These are phyloP conservation scores for Pythium scleroteichum DNA, from an alignment of 352 stramenopile species.

Conservation along the genomic window DNA sequence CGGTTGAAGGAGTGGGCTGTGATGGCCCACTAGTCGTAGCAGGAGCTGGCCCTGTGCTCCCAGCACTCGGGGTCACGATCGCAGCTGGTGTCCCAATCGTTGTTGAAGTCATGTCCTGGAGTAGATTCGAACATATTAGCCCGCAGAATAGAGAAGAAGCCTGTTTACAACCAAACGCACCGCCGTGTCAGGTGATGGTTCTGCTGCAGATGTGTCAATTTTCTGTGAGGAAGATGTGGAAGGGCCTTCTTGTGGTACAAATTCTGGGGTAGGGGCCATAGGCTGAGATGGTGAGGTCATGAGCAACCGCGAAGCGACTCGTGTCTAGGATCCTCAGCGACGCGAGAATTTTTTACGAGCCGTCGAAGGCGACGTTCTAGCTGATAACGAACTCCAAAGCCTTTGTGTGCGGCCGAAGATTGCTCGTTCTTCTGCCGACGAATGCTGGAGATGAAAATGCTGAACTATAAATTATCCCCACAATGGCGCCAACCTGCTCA, in stretches of 20 bases:
- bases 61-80: slow-evolving; percentile 7
- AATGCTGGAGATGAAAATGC: too few species aligned
- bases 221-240: slow-evolving; percentile 36
- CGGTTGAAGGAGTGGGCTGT: slow-evolving; percentile 19
- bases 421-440: not conserved
- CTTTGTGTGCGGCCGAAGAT: not conserved
- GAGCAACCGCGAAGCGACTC: slow-evolving; percentile 22
- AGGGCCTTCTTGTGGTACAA: slow-evolving; percentile 48
- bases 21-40: slow-evolving; percentile 19
- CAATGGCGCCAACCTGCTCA: too few species aligned
- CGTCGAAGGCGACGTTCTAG: not conserved
- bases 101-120: slow-evolving; percentile 25
- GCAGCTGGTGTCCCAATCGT: slow-evolving; percentile 15
- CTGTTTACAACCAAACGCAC: slow-evolving; percentile 3
- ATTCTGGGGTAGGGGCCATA: slow-evolving; percentile 74
- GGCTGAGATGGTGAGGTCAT: slow-evolving; percentile 70
- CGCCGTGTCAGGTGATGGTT: slow-evolving; percentile 4
- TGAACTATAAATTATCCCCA: too few species aligned
- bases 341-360: not conserved
- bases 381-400: not conserved
- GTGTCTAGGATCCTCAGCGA: not conserved
- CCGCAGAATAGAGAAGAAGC: not conserved
- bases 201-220: slow-evolving; percentile 22
- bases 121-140: not conserved
- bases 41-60: slow-evolving; percentile 10